Conservation (phyloP, 805 yeast species). For the Schizosaccharomyces osmophilus region DNA sequence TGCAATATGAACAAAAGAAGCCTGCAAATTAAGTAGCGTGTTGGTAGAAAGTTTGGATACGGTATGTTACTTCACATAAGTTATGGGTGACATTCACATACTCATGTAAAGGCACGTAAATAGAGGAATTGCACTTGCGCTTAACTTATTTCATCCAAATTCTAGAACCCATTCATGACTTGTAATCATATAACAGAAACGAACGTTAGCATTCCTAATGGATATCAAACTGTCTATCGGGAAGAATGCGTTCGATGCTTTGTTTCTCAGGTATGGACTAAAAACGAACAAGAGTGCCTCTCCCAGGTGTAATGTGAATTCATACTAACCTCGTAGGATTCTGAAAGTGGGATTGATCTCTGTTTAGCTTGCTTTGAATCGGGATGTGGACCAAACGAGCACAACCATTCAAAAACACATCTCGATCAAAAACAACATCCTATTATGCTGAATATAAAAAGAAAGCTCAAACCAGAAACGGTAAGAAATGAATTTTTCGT, state of each 20-base stretch:
- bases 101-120: too few species aligned
- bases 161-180: not conserved
- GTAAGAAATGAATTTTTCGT: conserved; percentile 2
- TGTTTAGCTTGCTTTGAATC: conserved; percentile 40
- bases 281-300: too few species aligned
- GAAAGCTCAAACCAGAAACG: conserved; percentile 5
- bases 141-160: not conserved
- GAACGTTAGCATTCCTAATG: not conserved
- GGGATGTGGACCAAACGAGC: conserved; percentile 26
- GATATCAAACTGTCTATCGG: not conserved
- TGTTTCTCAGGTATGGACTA: not conserved
- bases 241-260: conserved; percentile 1
- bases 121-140: not conserved
- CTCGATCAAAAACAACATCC: conserved; percentile 26
- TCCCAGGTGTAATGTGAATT: not conserved
- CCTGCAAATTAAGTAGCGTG: too few species aligned
- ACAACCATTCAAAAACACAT: conserved; percentile 37
- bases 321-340: not conserved
- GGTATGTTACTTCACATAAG: too few species aligned
- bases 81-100: too few species aligned
- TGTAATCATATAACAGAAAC: not conserved
- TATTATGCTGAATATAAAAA: conserved; percentile 32
- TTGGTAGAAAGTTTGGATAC: too few species aligned
- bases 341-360: conserved; percentile 36
- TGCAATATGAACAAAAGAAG: too few species aligned